Percentiles rank a stretch among this genome's conserved stretches.
Evolutionary conservation across 257 asterid species (phyloP).

Genomic region (Solanum stenotomum): DNA sequence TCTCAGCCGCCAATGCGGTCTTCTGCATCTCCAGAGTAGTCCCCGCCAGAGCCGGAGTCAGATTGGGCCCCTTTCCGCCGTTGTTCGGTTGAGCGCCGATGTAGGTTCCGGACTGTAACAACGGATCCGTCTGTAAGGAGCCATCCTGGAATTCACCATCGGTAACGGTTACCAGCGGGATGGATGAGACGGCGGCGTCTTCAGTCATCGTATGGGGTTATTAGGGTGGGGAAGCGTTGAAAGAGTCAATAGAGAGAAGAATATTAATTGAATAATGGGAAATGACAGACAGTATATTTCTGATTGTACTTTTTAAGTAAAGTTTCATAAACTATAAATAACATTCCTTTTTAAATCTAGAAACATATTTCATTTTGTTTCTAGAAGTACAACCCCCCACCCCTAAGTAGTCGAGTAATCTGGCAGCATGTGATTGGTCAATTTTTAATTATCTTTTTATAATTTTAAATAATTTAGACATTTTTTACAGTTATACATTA

Average conservation of each 20-base stretch:
- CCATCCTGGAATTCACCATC: background rate
- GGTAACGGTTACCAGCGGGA: background rate
- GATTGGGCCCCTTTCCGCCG: background rate
- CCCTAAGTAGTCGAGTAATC: too few relatives aligned
- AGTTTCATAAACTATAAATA: background rate
- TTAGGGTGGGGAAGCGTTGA: background rate
- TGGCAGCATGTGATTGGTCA: too few relatives aligned
- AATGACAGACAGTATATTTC: background rate
- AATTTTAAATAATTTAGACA: too few relatives aligned
- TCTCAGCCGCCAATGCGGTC: background rate
- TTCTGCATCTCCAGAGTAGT: background rate
- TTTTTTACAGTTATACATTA: too few relatives aligned
- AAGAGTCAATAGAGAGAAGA: background rate
- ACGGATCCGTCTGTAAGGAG: conserved; percentile 3
- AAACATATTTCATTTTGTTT: background rate
- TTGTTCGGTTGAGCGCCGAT: background rate
- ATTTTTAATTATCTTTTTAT: too few relatives aligned
- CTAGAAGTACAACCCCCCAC: background rate
- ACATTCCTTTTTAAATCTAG: background rate
- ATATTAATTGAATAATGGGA: background rate
- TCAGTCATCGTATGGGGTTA: background rate
- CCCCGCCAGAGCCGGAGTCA: background rate
- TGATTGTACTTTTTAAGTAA: background rate
- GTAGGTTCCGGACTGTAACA: conserved; percentile 15
- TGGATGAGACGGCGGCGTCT: background rate